These are phyloP conservation scores for Paraconiothyrium sp. DNA, from an alignment of 2,329 filamentous ascomycete species.

Conservation along the genomic window DNA sequence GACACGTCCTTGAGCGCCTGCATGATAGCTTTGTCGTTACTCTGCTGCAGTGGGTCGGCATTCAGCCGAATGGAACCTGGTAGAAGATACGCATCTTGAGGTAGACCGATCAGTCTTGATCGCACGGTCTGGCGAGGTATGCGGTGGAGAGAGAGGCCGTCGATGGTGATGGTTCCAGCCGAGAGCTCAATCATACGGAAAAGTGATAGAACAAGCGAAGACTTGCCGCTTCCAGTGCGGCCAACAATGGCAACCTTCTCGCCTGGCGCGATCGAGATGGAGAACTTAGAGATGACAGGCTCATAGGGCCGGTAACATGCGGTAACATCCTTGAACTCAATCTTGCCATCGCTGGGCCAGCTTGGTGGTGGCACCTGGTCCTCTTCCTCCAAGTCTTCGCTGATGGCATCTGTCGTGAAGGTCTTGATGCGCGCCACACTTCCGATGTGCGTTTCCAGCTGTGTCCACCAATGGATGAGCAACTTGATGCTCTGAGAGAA, in stretches of 20 bases:
- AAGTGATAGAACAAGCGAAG: conserved; percentile 59
- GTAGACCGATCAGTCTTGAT: conserved; percentile 56
- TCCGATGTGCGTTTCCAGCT: conserved; percentile 67
- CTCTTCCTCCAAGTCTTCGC: conserved; percentile 64
- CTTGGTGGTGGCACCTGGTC: conserved; percentile 48
- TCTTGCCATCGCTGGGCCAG: conserved; percentile 56
- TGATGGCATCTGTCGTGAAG: conserved; percentile 58
- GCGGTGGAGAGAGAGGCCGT: conserved; percentile 57
- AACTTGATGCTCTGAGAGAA: conserved; percentile 63
- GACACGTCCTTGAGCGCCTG: conserved; percentile 58
- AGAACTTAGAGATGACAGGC: conserved; percentile 57
- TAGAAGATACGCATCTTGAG: conserved; percentile 64
- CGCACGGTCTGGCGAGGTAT: conserved; percentile 58
- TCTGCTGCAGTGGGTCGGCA: conserved; percentile 54
- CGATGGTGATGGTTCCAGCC: conserved; percentile 56
- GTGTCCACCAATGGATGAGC: conserved; percentile 64
- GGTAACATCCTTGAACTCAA: conserved; percentile 56
- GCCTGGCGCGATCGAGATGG: conserved; percentile 57
- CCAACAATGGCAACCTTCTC: conserved; percentile 64
- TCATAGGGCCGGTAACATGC: conserved; percentile 54
- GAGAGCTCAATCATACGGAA: conserved; percentile 60
- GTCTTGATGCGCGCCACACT: conserved; percentile 65
- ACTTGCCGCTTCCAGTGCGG: conserved; percentile 64
- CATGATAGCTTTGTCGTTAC: conserved; percentile 53
- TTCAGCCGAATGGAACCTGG: conserved; percentile 60